These are phyloP conservation scores for Saccharomyces eubayanus DNA, from an alignment of 805 yeast genomes.

Conservation along the genomic window DNA sequence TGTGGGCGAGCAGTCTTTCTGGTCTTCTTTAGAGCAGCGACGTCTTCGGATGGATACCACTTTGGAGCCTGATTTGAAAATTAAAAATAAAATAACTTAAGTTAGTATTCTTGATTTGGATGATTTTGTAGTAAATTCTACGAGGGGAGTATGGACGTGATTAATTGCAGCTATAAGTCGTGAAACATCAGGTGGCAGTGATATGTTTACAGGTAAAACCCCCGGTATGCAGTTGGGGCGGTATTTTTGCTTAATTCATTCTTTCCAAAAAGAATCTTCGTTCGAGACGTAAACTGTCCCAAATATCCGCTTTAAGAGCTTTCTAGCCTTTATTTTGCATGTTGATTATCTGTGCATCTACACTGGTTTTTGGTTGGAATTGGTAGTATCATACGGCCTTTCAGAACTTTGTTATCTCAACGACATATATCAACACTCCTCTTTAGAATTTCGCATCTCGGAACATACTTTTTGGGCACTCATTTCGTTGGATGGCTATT, in stretches of 20 bases:
- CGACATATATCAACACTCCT: not conserved
- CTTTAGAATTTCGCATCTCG: not conserved
- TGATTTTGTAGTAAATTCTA: not conserved
- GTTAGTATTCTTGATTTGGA: not conserved
- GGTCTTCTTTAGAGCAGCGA: constrained; percentile 73
- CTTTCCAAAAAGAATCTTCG: not conserved
- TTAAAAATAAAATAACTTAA: not conserved
- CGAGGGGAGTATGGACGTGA: not conserved
- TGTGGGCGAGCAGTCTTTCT: constrained; percentile 89
- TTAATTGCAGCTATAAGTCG: not conserved
- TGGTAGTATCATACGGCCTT: not conserved
- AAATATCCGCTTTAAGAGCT: not conserved
- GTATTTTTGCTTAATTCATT: not conserved
- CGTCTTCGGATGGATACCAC: constrained; percentile 90
- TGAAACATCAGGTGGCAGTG: not conserved
- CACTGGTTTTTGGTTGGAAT: not conserved
- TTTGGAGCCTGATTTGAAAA: constrained; percentile 51
- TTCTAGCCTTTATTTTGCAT: not conserved
- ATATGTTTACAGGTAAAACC: not conserved
- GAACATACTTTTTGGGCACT: constrained; percentile 31
- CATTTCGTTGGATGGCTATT: constrained; percentile 26
- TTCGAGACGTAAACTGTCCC: not conserved
- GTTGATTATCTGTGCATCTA: not conserved
- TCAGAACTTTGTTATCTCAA: not conserved
- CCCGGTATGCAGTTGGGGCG: not conserved